Percentiles rank a stretch among this genome's conserved stretches.
These are phyloP conservation scores for Colletotrichum cereale DNA, from an alignment of 2,329 filamentous ascomycete genomes.

Conservation along the genomic window DNA sequence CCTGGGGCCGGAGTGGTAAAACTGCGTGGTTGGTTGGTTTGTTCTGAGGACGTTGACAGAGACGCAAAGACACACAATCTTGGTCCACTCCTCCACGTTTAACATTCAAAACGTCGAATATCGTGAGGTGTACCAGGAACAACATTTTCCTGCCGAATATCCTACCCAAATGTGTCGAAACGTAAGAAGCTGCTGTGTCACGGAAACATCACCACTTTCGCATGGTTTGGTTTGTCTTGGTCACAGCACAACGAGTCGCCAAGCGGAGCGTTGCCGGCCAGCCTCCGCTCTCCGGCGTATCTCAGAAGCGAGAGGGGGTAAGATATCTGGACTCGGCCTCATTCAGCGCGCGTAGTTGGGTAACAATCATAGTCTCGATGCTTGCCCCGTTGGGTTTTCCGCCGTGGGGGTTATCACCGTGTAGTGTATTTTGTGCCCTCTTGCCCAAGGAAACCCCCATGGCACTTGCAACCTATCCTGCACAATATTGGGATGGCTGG, in stretches of 20 bases:
- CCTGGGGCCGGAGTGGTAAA: not conserved
- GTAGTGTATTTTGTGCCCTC: too few species aligned
- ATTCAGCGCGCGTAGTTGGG: too few species aligned
- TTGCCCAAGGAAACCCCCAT: not conserved
- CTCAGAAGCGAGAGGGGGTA: too few species aligned
- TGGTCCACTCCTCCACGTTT: not conserved
- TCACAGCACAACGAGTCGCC: not conserved
- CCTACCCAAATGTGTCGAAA: not conserved
- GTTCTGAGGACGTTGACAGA: not conserved
- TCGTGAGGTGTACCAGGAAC: not conserved
- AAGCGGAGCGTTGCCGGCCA: not conserved
- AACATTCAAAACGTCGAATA: not conserved
- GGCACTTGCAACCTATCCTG: not conserved
- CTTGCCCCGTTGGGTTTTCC: not conserved
- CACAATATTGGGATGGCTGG: not conserved
- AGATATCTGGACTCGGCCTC: too few species aligned
- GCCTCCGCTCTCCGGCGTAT: too few species aligned
- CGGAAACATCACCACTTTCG: too few species aligned
- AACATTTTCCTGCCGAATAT: not conserved
- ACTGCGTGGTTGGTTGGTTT: not conserved
- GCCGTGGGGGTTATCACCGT: too few species aligned
- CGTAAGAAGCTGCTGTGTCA: not conserved
- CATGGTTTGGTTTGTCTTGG: not conserved
- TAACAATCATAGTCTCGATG: too few species aligned
- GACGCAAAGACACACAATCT: not conserved